Base-by-base conservation (phyloP, 1,284 basidiomycete species). In the Malassezia caprae region DNA sequence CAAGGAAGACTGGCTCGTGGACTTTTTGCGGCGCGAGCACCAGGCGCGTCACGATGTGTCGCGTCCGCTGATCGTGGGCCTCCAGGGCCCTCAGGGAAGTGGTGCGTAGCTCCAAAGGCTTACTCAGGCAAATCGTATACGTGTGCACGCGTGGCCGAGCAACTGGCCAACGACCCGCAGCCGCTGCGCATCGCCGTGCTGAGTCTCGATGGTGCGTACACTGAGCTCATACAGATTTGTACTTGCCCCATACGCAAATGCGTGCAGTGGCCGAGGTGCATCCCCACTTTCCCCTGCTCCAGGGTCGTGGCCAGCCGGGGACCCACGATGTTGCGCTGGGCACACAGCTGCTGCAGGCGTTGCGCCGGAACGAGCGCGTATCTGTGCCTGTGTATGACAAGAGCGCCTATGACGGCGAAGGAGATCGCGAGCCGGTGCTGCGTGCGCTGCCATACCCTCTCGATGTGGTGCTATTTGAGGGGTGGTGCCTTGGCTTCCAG, bases 301-400 rank as follows among this genome's bases (percentile, higher is more conserved):
- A 80, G 12, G 89, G 89, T 5, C 80, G 88, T 21, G 88, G 88
- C 0, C 85, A 84, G 65, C 89, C 88, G 0, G 89, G 89, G 0
- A 91, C 88, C 10, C 88, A 93, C 67, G 88, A 93, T 67, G 75
- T 88, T 19, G 64, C 72, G 1, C 79, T 90, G 6, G 87, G 85
- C 11, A 60, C 78, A 0, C 56, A 76, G 4, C 67, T 85, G 31
- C 73, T 90, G 35, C 63, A 69, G 6, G 71, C 76, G 13, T 75
- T 90, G 40, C 49, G 24, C 19, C 10, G 37, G 13, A 28, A 23
- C 15, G 11, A 28, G n/a, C 5, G 42, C 24, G 78, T 88, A 8
- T 76, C 80, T 30, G 73, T 91, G 15, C 91, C 91, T 0, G 77
- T 81, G 23, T 96, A 90, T 68, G 89, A 96, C 68, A 96, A 96